A percentile compares a stretch with the other conserved stretches of the same genome.
These are phyloP conservation scores for Erysimum pusillum DNA, from an alignment of 441 rosid species.

Conservation along the genomic window DNA sequence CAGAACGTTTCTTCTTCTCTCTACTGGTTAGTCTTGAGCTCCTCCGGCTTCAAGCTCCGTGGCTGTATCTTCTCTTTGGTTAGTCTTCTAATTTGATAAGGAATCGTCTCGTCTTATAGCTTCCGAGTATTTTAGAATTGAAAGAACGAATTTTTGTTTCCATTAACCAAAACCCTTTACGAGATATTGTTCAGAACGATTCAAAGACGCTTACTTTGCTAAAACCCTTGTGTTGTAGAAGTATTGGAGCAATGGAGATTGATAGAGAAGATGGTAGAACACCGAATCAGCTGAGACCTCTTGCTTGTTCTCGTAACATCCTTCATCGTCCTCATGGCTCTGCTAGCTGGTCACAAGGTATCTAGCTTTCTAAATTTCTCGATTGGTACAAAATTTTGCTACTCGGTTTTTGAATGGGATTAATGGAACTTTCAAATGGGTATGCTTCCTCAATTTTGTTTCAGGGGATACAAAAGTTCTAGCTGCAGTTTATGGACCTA, in stretches of 20 bases:
- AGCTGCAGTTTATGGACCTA: constrained; percentile 95
- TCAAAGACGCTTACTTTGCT: constrained; percentile 10
- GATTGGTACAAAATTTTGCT: too few relatives aligned
- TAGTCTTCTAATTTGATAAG: not conserved
- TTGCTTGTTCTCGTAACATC: constrained; percentile 75
- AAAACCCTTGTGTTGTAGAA: constrained; percentile 6
- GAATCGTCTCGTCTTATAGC: constrained; percentile 11
- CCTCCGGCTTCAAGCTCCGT: constrained; percentile 7
- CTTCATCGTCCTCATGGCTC: constrained; percentile 97
- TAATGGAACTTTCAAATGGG: too few relatives aligned
- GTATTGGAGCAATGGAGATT: constrained; percentile 56
- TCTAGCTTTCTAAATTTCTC: too few relatives aligned
- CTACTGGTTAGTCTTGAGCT: constrained; percentile 17
- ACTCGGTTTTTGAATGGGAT: too few relatives aligned
- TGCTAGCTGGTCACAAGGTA: constrained; percentile 95
- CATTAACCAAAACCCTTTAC: too few relatives aligned
- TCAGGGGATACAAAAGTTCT: constrained; percentile 86
- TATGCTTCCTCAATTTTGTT: not conserved
- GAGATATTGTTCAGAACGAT: too few relatives aligned
- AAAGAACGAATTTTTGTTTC: too few relatives aligned
- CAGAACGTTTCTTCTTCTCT: constrained; percentile 13
- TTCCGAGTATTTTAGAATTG: not conserved
- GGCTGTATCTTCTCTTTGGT: not conserved
- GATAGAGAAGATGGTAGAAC: constrained; percentile 81
- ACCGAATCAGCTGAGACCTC: constrained; percentile 78